phyloP scores from a whole-genome alignment of 768 basidiomycete genomes.

The Russula dissimulans region DNA sequence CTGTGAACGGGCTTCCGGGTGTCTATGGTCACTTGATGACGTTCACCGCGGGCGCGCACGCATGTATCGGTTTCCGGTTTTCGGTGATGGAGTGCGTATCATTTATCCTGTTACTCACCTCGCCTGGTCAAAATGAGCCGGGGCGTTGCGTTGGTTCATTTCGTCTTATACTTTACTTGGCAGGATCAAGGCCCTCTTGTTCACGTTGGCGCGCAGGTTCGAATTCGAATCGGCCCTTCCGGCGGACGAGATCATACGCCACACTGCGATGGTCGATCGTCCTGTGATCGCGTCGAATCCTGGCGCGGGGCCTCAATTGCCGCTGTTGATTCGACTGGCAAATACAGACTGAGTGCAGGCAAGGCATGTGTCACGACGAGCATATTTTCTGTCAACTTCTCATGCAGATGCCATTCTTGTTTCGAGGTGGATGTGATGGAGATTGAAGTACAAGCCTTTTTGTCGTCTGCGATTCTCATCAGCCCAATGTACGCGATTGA shows the following conservation, averaged over 20 bases:
- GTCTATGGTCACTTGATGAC: constrained; percentile 20
- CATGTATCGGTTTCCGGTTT: constrained; percentile 27
- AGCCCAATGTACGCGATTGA: no score
- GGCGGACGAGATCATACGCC: constrained; percentile 12
- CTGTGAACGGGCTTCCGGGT: constrained; percentile 9
- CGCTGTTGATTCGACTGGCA: constrained; percentile 9
- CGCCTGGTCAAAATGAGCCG: no score
- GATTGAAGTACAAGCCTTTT: no score
- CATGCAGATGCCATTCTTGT: no score
- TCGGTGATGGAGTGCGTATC: constrained; percentile 20
- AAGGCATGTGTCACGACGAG: no score
- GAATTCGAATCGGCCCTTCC: constrained; percentile 19
- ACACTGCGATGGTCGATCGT: constrained; percentile 10
- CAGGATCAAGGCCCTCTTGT: constrained; percentile 24
- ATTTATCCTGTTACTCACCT: no score
- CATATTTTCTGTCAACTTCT: no score
- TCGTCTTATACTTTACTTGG: no score
- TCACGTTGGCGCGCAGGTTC: constrained; percentile 21
- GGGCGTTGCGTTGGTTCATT: not conserved
- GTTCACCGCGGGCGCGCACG: constrained; percentile 26
- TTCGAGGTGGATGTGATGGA: no score
- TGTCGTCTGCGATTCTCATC: no score
- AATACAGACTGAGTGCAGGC: not conserved
- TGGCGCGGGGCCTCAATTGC: constrained; percentile 15
- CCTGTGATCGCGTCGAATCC: constrained; percentile 13